Evolutionary conservation across 2,329 filamentous ascomycete species (phyloP).

Genomic region (Hypoxylon sp.): DNA sequence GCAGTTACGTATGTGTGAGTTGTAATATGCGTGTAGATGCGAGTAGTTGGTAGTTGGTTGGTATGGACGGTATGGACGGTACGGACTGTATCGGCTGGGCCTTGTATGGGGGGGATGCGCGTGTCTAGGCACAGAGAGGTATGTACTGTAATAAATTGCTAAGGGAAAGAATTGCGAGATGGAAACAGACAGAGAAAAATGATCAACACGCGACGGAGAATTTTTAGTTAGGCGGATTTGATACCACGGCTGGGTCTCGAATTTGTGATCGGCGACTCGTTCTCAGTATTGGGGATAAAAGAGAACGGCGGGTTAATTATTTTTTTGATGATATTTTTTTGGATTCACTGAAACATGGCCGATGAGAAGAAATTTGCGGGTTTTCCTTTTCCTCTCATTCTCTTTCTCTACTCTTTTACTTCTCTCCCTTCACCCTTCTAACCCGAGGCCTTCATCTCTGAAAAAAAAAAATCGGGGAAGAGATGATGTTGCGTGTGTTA

Average conservation of each 20-base stretch:
- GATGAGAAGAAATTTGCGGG: constrained; percentile 20
- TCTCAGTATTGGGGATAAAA: constrained; percentile 45
- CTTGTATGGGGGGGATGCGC: constrained; percentile 20
- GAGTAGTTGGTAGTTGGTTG: neutral
- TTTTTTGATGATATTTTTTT: constrained; percentile 36
- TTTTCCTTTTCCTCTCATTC: constrained; percentile 15
- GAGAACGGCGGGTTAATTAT: constrained; percentile 34
- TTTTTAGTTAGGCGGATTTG: constrained; percentile 36
- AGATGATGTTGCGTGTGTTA: constrained; percentile 17
- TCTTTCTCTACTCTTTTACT: constrained; percentile 4
- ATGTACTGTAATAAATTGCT: constrained; percentile 22
- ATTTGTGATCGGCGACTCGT: constrained; percentile 41
- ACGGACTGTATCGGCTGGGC: constrained; percentile 2
- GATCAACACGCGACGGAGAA: constrained; percentile 48
- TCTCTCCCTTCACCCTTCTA: constrained; percentile 9
- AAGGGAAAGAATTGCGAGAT: constrained; percentile 31
- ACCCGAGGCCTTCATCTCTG: constrained; percentile 15
- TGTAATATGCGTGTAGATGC: constrained; percentile 23
- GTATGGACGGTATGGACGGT: constrained; percentile 2
- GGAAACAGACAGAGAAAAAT: constrained; percentile 30
- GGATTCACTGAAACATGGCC: constrained; percentile 37
- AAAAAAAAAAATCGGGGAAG: constrained; percentile 5
- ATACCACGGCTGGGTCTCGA: constrained; percentile 43
- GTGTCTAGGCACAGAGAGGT: constrained; percentile 14
- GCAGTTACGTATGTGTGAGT: constrained; percentile 31